Percentiles rank a stretch among this genome's conserved stretches.
Evolutionary conservation across 2,329 filamentous ascomycete species (phyloP).

Genomic region (Cladorrhinum sp.): DNA sequence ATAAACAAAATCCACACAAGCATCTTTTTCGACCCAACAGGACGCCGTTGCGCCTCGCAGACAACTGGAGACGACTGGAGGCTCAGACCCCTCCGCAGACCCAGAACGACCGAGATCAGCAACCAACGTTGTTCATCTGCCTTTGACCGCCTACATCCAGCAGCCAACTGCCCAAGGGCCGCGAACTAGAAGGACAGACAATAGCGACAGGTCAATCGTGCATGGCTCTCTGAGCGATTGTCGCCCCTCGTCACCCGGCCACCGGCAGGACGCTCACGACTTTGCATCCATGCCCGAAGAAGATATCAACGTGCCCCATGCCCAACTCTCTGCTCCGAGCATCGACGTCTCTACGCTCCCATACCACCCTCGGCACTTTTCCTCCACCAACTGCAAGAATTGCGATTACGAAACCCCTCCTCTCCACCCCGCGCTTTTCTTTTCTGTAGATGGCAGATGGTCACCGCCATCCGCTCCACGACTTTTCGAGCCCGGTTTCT

Average conservation of each 20-base stretch:
- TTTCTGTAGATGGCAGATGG: slow-evolving; percentile 65
- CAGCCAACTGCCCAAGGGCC: neutral
- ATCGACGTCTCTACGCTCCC: slow-evolving; percentile 21
- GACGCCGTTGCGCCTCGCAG: neutral
- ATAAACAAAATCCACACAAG: slow-evolving; percentile 17
- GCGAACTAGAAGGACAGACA: neutral
- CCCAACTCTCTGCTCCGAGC: slow-evolving; percentile 30
- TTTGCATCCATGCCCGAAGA: slow-evolving; percentile 30
- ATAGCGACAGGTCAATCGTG: slow-evolving; percentile 11
- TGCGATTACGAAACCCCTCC: neutral
- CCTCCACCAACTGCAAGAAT: slow-evolving; percentile 1
- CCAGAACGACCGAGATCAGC: slow-evolving; percentile 35
- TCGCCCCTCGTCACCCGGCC: slow-evolving; percentile 14
- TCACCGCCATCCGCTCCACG: slow-evolving; percentile 61
- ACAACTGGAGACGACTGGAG: neutral
- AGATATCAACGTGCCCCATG: slow-evolving; percentile 27
- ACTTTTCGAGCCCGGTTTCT: slow-evolving; percentile 57
- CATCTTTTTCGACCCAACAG: slow-evolving; percentile 10
- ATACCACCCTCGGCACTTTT: slow-evolving; percentile 3
- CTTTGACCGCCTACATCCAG: neutral
- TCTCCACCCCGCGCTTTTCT: slow-evolving; percentile 19
- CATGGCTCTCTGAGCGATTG: slow-evolving; percentile 26
- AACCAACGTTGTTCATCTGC: neutral
- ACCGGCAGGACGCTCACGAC: slow-evolving; percentile 22
- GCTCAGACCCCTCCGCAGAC: slow-evolving; percentile 8